phyloP scores from a whole-genome alignment of 441 rosid species.

The Corymbia citriodora region DNA sequence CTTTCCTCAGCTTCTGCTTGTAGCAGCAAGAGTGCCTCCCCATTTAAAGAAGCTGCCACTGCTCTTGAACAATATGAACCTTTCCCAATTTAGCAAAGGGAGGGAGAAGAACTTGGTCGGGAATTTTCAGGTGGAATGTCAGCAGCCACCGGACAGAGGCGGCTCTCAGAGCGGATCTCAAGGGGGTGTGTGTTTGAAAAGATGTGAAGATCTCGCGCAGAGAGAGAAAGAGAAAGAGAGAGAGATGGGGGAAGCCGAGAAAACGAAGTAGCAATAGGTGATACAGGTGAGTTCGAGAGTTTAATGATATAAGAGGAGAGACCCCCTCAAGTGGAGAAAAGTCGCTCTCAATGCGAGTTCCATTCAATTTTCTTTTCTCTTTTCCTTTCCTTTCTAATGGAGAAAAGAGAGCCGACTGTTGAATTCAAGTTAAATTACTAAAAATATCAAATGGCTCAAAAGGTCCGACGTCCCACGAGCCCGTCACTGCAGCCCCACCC shows the following conservation, averaged over 20 bases:
- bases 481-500: not conserved
- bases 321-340: slow-evolving; percentile 8
- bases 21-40: slow-evolving; percentile 14
- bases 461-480: not conserved
- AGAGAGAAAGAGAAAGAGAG: not conserved
- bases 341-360: slow-evolving; percentile 13
- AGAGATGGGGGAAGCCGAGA: slow-evolving; percentile 3
- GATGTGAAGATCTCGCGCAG: not conserved
- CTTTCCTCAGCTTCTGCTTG: slow-evolving; percentile 14
- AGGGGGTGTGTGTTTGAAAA: slow-evolving; percentile 9
- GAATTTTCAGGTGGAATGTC: slow-evolving; percentile 36
- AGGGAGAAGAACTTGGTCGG: not conserved
- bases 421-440: not conserved
- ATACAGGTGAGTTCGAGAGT: slow-evolving; percentile 30
- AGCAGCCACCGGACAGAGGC: slow-evolving; percentile 20
- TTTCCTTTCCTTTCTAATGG: not conserved
- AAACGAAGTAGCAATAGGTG: slow-evolving; percentile 42
- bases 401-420: not conserved
- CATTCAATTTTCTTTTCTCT: not conserved
- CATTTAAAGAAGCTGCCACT: not conserved
- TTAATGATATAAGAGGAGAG: slow-evolving; percentile 35
- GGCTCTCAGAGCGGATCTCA: slow-evolving; percentile 1
- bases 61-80: not conserved
- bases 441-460: not conserved
- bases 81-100: not conserved